Percentiles rank a stretch among this genome's conserved stretches.
phyloP scores from a whole-genome alignment of 2,329 filamentous ascomycete species.

The Microthyrium microscopicum region DNA sequence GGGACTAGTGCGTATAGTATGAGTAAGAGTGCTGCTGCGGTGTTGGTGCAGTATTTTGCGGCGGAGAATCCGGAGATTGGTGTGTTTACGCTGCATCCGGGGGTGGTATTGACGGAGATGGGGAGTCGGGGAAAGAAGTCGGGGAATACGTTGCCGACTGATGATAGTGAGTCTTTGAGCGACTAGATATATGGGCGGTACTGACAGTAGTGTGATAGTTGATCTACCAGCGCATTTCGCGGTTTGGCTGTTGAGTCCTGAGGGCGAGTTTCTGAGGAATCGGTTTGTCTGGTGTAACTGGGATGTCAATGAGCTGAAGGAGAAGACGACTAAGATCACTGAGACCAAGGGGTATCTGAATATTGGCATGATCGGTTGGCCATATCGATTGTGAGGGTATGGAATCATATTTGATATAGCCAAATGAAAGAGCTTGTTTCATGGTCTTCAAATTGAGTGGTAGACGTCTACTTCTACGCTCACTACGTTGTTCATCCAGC shows the following conservation, averaged over 20 bases:
- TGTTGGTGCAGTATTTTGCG: constrained; percentile 17
- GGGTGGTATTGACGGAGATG: constrained; percentile 20
- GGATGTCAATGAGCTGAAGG: constrained; percentile 18
- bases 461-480: too few species aligned
- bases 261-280: constrained; percentile 11
- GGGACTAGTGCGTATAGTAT: constrained; percentile 16
- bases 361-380: too few species aligned
- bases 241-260: constrained; percentile 18
- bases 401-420: too few species aligned
- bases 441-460: too few species aligned
- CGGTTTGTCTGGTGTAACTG: constrained; percentile 14
- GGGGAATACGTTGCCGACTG: constrained; percentile 1
- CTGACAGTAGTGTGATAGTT: constrained; percentile 8
- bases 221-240: constrained; percentile 15
- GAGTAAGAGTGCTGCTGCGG: constrained; percentile 18
- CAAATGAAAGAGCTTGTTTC: too few species aligned
- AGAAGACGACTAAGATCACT: constrained; percentile 10
- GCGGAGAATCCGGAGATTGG: constrained; percentile 20
- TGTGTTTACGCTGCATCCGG: constrained; percentile 18
- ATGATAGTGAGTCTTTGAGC: constrained; percentile 1
- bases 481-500: too few species aligned
- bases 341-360: too few species aligned
- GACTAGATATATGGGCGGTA: neutral
- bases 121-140: neutral
- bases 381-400: too few species aligned